Base-by-base conservation (phyloP, 2,329 filamentous ascomycete species). In the Chaetomiaceae sp. region DNA sequence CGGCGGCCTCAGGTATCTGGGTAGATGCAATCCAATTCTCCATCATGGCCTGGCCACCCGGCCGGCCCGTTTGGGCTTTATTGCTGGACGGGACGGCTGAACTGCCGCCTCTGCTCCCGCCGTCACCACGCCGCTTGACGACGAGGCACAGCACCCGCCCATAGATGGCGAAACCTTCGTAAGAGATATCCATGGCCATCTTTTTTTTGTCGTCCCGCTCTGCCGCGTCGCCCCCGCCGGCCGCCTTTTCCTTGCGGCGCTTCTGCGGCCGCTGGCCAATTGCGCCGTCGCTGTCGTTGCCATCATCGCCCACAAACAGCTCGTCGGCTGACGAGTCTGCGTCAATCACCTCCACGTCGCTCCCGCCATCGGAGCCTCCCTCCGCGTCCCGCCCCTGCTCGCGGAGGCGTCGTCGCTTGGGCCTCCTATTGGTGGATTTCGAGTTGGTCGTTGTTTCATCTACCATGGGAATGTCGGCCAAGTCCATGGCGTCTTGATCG, bases 111-210 rank as follows among this genome's bases (percentile, higher is more conserved):
- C 67, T 59, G 33, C 54, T 64, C 40, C 58, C 62, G 44, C 61
- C 62, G 46, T 60, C 64, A 52, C 65, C 65, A 52, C 86, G 84
- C 67, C 86, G 88, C 69, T 84, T 85, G 64, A 99, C 85, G 8
- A 99, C 87, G 54, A 99, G 77, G 69, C 91, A 97, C 23, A 99
- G 75, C 42, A 96, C 90, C 61, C 90, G 87, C 10, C 94, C 90
- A 71, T 96, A 95, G 65, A 99, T 96, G 63, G 87, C 89, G 71
- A 97, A 97, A 8, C 94, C 92, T 64, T 97, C 90, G 71, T 97
- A 99, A 13, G 84, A 85, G 23, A 92, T 94, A 57, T 87, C 85
- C 74, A 96, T 81, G 18, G 80, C 82, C 62, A 95, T 73, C 69
- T 96, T 97, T 75, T 99, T 96, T 73, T 96, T 95, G 65, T 95